Percentiles rank a stretch among this genome's conserved stretches.
Evolutionary conservation across 441 rosid species (phyloP).

Genomic region (Geranium incanum): DNA sequence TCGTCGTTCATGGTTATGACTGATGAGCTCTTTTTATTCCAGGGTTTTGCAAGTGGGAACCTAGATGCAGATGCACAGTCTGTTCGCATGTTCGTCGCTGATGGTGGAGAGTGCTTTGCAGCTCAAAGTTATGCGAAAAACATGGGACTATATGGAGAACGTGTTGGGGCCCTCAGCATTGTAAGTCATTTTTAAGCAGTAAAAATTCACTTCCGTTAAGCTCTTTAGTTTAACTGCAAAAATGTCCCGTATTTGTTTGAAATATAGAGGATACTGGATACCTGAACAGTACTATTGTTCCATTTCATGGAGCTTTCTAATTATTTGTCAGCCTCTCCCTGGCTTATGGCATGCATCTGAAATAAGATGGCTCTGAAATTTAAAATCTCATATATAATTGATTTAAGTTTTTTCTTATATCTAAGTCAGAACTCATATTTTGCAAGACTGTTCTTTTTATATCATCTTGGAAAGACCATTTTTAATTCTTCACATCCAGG

Average conservation of each 20-base stretch:
- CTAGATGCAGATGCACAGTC: constrained; percentile 28
- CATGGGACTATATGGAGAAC: constrained; percentile 30
- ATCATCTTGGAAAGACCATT: not conserved
- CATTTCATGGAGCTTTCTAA: not conserved
- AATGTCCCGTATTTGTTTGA: not conserved
- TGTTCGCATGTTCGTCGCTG: constrained; percentile 24
- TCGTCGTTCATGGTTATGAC: not conserved
- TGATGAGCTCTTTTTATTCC: not conserved
- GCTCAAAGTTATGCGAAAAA: constrained; percentile 29
- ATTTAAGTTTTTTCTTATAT: not conserved
- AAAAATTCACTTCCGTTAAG: not conserved
- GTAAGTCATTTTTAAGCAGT: constrained; percentile 14
- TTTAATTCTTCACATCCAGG: not conserved
- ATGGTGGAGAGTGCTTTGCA: constrained; percentile 27
- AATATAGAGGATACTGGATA: not conserved
- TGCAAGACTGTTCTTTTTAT: not conserved
- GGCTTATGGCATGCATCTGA: not conserved
- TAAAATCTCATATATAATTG: not conserved
- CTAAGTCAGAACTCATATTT: not conserved
- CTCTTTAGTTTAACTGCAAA: not conserved
- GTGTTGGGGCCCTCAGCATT: constrained; percentile 31
- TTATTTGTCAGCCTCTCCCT: not conserved
- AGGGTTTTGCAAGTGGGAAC: constrained; percentile 31
- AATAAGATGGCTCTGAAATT: not conserved
- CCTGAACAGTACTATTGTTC: not conserved